Evolutionary conservation across 768 basidiomycete genomes (phyloP), one percentile per base, ranked within the genome.

Genomic region (Pluteus cervinus): DNA sequence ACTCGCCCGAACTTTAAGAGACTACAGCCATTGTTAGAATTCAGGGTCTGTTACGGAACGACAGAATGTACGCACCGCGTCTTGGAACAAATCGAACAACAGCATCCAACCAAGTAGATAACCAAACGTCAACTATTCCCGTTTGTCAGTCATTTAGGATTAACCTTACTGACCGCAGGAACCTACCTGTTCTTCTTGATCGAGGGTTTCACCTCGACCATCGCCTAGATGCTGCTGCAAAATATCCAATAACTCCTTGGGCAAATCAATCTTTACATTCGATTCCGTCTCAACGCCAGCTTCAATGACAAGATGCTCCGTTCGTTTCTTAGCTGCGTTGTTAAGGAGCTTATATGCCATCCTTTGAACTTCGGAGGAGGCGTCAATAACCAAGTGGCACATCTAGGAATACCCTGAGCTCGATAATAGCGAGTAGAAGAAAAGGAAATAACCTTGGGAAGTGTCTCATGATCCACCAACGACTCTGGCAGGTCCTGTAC

Each of bases 21-120:
- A 94, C 92, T 97, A 50, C 3, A 7, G 20, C 26, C 12, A 16
- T n/a, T 1, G 16, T 37, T 15, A 49, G 20, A 45, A 39, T 15
- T 40, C 15, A 28, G n/a, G 4, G 11, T 10, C 23, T 10, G 11
- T 7, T n/a, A n/a, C n/a, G n/a, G 7, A 18, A 22, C 14, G 16
- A 24, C 21, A 14, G 3, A 15, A 16, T 4, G 37, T 28, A 68
- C 87, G 45, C 55, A 93, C 92, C 7, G 89, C 84, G 55, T 87
- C 79, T 17, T 66, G 64, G 58, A 96, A 96, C 14, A 85, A 65
- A 50, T 92, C 88, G 44, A 96, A 82, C 1, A 81, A 54, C n/a
- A 89, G 62, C 81, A 93, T 86, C 92, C 91, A 96, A 2, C 73
- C 75, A 7, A 96, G 70, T n/a, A 96, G 61, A 44, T 76, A 75